These are phyloP conservation scores for Penicillium sp. DNA, from an alignment of 2,329 filamentous ascomycete species.

Conservation along the genomic window DNA sequence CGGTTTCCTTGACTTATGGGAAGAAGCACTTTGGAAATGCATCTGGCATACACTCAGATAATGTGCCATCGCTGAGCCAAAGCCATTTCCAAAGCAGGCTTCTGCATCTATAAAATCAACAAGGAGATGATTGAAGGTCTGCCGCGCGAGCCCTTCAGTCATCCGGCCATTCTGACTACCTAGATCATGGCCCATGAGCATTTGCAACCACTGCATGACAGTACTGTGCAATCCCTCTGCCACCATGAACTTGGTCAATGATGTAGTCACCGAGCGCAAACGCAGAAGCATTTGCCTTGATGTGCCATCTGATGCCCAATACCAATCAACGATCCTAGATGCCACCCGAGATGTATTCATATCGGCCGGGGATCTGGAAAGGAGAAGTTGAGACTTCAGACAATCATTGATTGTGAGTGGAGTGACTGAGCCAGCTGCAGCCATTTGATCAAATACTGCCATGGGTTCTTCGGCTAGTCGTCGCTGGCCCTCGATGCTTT, in stretches of 20 bases:
- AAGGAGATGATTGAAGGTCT: conserved; percentile 29
- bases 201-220: conserved; percentile 37
- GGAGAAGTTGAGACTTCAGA: conserved; percentile 34
- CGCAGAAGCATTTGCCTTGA: conserved; percentile 32
- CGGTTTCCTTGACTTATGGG: conserved; percentile 13
- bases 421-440: conserved; percentile 38
- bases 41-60: conserved; percentile 30
- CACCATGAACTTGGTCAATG: conserved; percentile 41
- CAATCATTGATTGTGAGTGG: conserved; percentile 26
- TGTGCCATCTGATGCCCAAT: conserved; percentile 37
- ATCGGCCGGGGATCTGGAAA: conserved; percentile 25
- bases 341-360: conserved; percentile 38
- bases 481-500: conserved; percentile 17
- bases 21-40: conserved; percentile 11
- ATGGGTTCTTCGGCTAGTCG: conserved; percentile 34
- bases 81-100: conserved; percentile 32
- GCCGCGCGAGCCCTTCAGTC: conserved; percentile 18
- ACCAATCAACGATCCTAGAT: conserved; percentile 40
- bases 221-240: conserved; percentile 37
- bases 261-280: conserved; percentile 22
- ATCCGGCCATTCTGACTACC: conserved; percentile 27
- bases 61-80: conserved; percentile 31
- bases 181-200: conserved; percentile 29
- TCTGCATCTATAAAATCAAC: conserved; percentile 36
- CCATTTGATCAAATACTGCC: conserved; percentile 38